Percentiles rank a stretch among this genome's conserved stretches.
phyloP scores from a whole-genome alignment of 2,329 filamentous ascomycete species.

The Aspergillus viridinutans region DNA sequence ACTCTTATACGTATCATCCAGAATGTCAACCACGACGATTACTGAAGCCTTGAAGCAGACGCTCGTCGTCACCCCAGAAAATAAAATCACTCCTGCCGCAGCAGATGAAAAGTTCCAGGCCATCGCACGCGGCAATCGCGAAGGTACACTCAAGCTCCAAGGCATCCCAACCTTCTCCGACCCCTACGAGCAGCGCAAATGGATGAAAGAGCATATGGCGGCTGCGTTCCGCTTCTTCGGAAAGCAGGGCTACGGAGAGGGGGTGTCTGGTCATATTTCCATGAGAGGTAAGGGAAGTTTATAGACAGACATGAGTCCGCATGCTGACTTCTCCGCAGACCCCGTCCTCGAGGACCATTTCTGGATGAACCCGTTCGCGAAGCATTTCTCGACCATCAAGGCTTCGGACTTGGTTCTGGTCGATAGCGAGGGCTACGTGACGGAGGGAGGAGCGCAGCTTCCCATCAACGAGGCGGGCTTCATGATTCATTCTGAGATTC shows the following conservation, averaged over 20 bases:
- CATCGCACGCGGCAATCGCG: slow-evolving; percentile 32
- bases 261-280: slow-evolving; percentile 41
- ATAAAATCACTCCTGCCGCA: slow-evolving; percentile 18
- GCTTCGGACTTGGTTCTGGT: slow-evolving; percentile 40
- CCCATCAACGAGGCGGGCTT: slow-evolving; percentile 49
- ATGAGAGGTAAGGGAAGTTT: slow-evolving; percentile 27
- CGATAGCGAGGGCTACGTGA: slow-evolving; percentile 38
- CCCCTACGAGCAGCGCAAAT: slow-evolving; percentile 45
- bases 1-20: not conserved
- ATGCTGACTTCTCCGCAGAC: slow-evolving; percentile 16
- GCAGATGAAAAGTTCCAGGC: slow-evolving; percentile 31
- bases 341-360: slow-evolving; percentile 36
- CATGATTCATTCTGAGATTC: slow-evolving; percentile 58
- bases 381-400: slow-evolving; percentile 41
- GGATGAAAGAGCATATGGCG: slow-evolving; percentile 50
- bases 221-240: slow-evolving; percentile 41
- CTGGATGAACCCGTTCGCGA: slow-evolving; percentile 40
- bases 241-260: slow-evolving; percentile 38
- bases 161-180: slow-evolving; percentile 40
- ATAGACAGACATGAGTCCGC: not conserved
- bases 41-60: slow-evolving; percentile 8
- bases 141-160: slow-evolving; percentile 32
- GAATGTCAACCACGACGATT: slow-evolving; percentile 8
- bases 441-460: slow-evolving; percentile 37
- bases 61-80: slow-evolving; percentile 7